Base-by-base conservation (phyloP, 2,329 filamentous ascomycete genomes). In the Cercospora citrullina region DNA sequence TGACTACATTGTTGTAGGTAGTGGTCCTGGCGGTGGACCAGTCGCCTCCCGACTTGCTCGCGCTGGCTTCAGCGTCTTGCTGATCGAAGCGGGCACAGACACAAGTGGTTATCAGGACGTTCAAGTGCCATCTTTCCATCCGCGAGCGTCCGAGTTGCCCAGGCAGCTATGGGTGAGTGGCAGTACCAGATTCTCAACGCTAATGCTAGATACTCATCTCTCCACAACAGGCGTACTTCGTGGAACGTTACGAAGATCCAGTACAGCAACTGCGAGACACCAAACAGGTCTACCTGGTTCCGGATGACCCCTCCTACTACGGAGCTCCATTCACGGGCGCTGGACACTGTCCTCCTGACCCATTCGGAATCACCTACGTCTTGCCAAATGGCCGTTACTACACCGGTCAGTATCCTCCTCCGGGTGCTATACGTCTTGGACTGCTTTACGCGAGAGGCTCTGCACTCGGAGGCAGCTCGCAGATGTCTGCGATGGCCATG, bases 1-100 rank as follows among this genome's bases (percentile, higher is more conserved):
- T 74, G 87, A 90, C 69, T 89, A 87, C 77, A 81, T 89, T 31
- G 82, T 89, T 8, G 86, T 89, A 42, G 87, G 87, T 9, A 86
- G 85, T 9, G 87, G 87, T 2, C 81, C 86, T 9, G 86, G 87
- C 10, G 87, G 87, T 59, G 86, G 84, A 21, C 86, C 87, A 6
- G 76, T 89, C 4, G 86, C 87, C 9, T 84, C 84, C n/a, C 82
- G 86, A 42, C 83, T 89, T 23, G 87, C 87, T n/a, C 79, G 84
- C 60, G 84, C 85, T 21, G 87, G 87, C 53, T 82, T 86, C 77
- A 84, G 82, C 70, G 85, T 85, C 1, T 83, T 89, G n/a, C 82
- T 89, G 5, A 83, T 88, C 30, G 86, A 88, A 70, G 86, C 86
- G 16, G 86, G 86, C 59, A 85, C 86, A 68, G 87, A 89, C 70